A percentile compares a stretch with the other conserved stretches of the same genome.
phyloP scores from a whole-genome alignment of 768 basidiomycete species.

The Phylloporus sp. region DNA sequence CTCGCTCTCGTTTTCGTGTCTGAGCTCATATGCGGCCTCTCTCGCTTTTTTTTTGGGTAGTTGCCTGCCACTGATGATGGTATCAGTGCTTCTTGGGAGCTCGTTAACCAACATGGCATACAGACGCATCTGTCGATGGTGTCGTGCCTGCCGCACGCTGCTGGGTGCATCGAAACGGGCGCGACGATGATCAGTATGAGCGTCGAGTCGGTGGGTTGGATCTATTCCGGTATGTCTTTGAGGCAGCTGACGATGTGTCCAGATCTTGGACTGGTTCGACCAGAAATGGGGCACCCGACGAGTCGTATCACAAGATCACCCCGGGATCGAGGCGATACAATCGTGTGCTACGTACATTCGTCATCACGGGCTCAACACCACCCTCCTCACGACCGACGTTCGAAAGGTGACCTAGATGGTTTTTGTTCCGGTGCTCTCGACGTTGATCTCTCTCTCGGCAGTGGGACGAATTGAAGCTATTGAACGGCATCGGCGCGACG shows the following conservation, averaged over 20 bases:
- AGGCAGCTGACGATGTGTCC: conserved; percentile 3
- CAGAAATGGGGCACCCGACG: conserved; percentile 16
- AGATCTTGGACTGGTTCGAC: conserved; percentile 44
- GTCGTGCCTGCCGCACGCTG: conserved; percentile 49
- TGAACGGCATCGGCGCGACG: conserved; percentile 41
- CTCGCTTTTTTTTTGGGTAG: conserved; percentile 26
- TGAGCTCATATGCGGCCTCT: neutral
- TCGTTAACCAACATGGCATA: conserved; percentile 38
- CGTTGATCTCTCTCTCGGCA: conserved; percentile 13
- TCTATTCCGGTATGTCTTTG: neutral
- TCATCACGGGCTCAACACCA: conserved; percentile 35
- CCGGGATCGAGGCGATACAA: conserved; percentile 45
- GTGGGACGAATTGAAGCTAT: conserved; percentile 39
- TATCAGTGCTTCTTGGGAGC: conserved; percentile 40
- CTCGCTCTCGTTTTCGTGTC: neutral
- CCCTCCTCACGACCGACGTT: conserved; percentile 39
- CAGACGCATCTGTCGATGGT: conserved; percentile 49
- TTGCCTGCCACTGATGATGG: conserved; percentile 57
- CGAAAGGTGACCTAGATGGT: conserved; percentile 32
- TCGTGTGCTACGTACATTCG: conserved; percentile 42
- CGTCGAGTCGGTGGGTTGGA: conserved; percentile 42
- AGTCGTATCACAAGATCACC: conserved; percentile 25
- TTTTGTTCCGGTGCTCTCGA: neutral
- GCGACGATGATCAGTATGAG: conserved; percentile 46
- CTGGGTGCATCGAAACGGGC: conserved; percentile 50